Percentiles rank a stretch among this genome's conserved stretches.
phyloP scores from a whole-genome alignment of 2,329 filamentous ascomycete genomes.

The Zymoseptoria crescenta region DNA sequence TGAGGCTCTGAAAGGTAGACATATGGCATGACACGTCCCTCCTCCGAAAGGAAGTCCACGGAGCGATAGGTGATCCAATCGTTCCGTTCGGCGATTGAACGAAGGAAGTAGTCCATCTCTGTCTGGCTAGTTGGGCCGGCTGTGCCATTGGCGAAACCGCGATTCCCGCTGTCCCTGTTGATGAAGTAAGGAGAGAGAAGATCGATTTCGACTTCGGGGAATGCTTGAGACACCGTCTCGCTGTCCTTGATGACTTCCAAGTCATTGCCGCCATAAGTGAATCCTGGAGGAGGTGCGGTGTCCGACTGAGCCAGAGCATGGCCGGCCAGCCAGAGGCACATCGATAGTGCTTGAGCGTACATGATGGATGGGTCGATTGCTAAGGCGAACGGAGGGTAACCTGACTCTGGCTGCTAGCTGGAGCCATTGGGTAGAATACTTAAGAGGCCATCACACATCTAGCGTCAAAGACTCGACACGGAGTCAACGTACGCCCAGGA shows the following conservation, averaged over 20 bases:
- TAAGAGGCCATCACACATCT: background rate
- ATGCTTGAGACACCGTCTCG: constrained; percentile 6
- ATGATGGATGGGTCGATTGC: background rate
- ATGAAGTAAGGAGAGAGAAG: constrained; percentile 18
- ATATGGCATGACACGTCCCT: constrained; percentile 13
- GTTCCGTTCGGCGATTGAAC: constrained; percentile 11
- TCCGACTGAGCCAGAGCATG: background rate
- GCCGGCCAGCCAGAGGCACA: background rate
- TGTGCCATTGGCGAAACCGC: constrained; percentile 15
- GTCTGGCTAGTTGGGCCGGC: constrained; percentile 16
- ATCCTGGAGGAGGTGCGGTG: background rate
- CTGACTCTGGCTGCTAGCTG: background rate
- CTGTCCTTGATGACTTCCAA: constrained; percentile 3
- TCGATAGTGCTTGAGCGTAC: background rate
- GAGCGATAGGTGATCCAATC: constrained; percentile 13
- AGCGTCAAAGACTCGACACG: background rate
- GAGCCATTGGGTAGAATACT: background rate
- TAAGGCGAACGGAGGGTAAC: no score
- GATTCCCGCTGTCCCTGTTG: constrained; percentile 10
- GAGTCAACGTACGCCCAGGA: background rate
- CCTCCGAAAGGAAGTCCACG: constrained; percentile 13
- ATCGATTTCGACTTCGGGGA: constrained; percentile 16
- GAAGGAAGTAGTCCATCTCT: constrained; percentile 14
- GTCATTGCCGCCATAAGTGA: constrained; percentile 1
- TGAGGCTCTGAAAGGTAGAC: constrained; percentile 3